Base-by-base conservation (phyloP, 1,284 basidiomycete species). In the Sporisorium iseilematis-ciliati region DNA sequence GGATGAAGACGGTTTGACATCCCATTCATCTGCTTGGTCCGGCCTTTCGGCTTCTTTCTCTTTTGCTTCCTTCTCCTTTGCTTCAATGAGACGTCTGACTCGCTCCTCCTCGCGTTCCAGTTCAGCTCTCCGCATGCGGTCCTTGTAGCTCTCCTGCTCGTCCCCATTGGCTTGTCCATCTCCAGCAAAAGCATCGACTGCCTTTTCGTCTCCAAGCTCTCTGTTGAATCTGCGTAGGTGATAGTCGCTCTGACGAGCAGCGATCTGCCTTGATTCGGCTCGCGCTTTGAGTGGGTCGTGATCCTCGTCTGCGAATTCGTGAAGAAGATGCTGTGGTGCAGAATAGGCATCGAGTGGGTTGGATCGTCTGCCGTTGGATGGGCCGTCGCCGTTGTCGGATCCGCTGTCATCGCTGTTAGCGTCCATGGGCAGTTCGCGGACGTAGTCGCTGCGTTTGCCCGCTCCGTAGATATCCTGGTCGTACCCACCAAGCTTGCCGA, bases 271-370 rank as follows among this genome's bases (percentile, higher is more conserved):
- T 82, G 93, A 91, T 66, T 91, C 92, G 41, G 94, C 92, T 33
- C 93, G 93, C 86, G 95, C 94, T 62, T 93, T 92, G 82, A 99
- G 96, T 14, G 94, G 95, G 86, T 99, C 95, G 80, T 93, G 87
- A 84, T 93, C 89, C 82, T 96, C 93, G 72, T 94, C 91, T 50
- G 92, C 93, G 80, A 97, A 97, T 87, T 99, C 97, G 86, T 95
- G 90, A 35, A 98, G 89, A 55, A 99, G 89, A 72, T 99, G 95
- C 87, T 94, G 95, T 8, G 96, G 94, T 45, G 90, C 95, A 57
- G 95, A 94, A 86, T 81, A 85, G 35, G 70, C 78, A 58, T 85
- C 83, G 38, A 85, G 79, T 7, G 82, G 82, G 50, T 85, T 85
- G 8, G 53, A 31, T 12, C 69, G 64, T 18, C 58, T 51, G 2